Conservation (phyloP, 768 basidiomycete species). For the Suillus americanus region DNA sequence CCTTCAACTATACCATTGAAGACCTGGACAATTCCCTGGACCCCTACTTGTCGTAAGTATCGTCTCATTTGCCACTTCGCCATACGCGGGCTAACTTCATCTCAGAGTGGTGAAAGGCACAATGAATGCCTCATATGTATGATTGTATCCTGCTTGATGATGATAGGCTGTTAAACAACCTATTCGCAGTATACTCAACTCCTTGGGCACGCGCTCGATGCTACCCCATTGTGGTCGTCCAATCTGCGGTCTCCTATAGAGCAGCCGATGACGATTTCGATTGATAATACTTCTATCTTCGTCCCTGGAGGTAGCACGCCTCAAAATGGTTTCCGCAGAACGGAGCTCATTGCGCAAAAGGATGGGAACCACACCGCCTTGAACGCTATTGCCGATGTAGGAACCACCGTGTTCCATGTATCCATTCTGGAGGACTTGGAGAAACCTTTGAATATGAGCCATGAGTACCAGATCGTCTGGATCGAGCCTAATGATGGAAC, state of each 20-base stretch:
- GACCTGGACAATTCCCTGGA: constrained; percentile 47
- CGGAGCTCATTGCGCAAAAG: constrained; percentile 55
- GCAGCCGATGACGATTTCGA: constrained; percentile 50
- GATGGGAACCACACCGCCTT: constrained; percentile 38
- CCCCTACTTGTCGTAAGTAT: constrained; percentile 54
- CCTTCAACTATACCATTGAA: constrained; percentile 39
- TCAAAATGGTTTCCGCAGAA: constrained; percentile 58
- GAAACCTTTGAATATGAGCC: constrained; percentile 49
- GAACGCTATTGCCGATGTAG: constrained; percentile 40
- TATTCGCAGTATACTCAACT: constrained; percentile 42
- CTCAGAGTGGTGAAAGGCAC: constrained; percentile 54
- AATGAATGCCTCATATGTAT: constrained; percentile 48
- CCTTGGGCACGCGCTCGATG: constrained; percentile 34
- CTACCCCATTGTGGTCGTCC: constrained; percentile 53
- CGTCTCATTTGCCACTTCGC: not conserved
- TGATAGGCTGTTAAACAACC: not conserved
- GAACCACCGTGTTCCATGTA: constrained; percentile 49
- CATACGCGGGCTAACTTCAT: not conserved
- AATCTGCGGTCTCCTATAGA: constrained; percentile 35
- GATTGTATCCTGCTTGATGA: constrained; percentile 12
- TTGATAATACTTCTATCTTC: constrained; percentile 60
- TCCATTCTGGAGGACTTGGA: constrained; percentile 41
- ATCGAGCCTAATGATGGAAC: constrained; percentile 61
- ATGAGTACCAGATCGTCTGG: constrained; percentile 65
- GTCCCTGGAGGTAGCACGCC: constrained; percentile 42